Conservation (phyloP, 805 yeast genomes). For the Scheffersomyces coipomensis region DNA sequence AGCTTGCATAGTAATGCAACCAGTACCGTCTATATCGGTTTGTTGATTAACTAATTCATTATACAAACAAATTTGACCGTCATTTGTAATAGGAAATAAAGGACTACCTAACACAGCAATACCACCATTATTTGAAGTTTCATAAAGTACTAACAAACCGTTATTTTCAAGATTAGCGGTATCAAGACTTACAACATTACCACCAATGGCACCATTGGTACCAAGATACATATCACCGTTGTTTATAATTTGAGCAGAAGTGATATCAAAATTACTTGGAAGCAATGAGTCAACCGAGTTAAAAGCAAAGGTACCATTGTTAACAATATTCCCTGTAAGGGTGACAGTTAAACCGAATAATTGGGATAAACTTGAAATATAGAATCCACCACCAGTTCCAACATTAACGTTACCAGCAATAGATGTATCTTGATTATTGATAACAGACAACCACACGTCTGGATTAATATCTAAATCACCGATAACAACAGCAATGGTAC, state of each 20-base stretch:
- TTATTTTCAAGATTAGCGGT: conserved; percentile 9
- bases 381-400: conserved; percentile 14
- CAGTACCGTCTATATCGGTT: conserved; percentile 16
- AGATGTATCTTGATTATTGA: conserved; percentile 9
- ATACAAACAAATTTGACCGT: conserved; percentile 24
- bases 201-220: conserved; percentile 8
- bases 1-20: conserved; percentile 18
- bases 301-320: conserved; percentile 19
- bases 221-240: conserved; percentile 14
- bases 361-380: conserved; percentile 10
- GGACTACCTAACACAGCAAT: conserved; percentile 11
- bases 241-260: conserved; percentile 14
- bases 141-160: conserved; percentile 12
- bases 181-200: conserved; percentile 11
- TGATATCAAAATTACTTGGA: conserved; percentile 11
- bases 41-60: conserved; percentile 17
- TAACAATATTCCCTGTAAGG: conserved; percentile 10
- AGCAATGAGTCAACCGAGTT: conserved; percentile 11
- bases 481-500: conserved; percentile 1
- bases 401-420: conserved; percentile 11
- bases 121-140: conserved; percentile 6
- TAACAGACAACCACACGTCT: conserved; percentile 16
- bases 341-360: conserved; percentile 12
- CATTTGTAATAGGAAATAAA: conserved; percentile 15
- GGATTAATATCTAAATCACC: conserved; percentile 9